These are phyloP conservation scores for Candida alai DNA, from an alignment of 805 yeast species.

Conservation along the genomic window DNA sequence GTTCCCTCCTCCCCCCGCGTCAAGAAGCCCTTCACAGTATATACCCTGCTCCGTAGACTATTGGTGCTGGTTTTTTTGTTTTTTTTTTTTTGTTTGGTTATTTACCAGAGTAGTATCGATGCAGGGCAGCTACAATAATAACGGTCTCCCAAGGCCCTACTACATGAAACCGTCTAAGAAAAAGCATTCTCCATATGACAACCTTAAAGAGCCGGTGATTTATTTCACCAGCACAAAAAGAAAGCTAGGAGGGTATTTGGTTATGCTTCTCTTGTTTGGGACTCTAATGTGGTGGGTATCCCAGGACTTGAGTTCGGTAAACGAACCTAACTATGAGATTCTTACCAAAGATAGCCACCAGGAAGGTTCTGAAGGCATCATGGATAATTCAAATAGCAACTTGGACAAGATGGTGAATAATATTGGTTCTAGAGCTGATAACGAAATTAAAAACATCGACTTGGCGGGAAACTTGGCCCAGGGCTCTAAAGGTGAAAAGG, in stretches of 20 bases:
- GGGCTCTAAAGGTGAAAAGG: constrained; percentile 37
- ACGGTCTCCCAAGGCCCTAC: constrained; percentile 44
- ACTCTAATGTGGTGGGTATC: constrained; percentile 33
- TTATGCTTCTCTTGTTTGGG: constrained; percentile 33
- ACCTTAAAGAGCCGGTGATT: constrained; percentile 22
- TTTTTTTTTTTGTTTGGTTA: no score
- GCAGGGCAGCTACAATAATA: constrained; percentile 42
- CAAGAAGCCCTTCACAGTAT: neutral
- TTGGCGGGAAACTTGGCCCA: constrained; percentile 38
- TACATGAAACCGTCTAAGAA: constrained; percentile 41
- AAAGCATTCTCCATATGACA: constrained; percentile 33
- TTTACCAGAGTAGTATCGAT: no score
- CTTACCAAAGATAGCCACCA: constrained; percentile 11
- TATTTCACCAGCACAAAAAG: constrained; percentile 36
- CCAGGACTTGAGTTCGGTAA: constrained; percentile 29
- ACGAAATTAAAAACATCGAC: constrained; percentile 29
- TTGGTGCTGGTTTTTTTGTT: no score
- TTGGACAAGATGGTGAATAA: constrained; percentile 26
- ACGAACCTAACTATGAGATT: constrained; percentile 27
- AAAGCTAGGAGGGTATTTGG: constrained; percentile 34
- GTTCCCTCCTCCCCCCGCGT: no score
- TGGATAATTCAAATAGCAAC: constrained; percentile 11
- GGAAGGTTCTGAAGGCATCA: constrained; percentile 3
- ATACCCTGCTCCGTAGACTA: neutral
- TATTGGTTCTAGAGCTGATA: constrained; percentile 28